Conservation (phyloP, 768 basidiomycete genomes). For the Pulveroboletus sp. region DNA sequence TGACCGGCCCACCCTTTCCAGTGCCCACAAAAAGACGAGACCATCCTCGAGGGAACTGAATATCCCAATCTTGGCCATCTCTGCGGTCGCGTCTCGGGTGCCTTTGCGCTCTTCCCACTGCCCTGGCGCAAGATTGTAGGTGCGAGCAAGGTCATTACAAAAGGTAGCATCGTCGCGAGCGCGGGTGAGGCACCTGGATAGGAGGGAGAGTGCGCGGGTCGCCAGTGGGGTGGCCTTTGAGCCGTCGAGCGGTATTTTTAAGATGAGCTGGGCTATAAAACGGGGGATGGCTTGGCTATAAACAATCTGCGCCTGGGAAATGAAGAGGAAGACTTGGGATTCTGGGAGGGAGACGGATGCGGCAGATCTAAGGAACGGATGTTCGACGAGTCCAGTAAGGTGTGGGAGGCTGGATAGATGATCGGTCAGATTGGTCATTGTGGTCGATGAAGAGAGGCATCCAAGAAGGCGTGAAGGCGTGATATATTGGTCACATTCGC, state of each 20-base stretch:
- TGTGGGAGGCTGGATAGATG: constrained; percentile 22
- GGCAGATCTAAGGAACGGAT: constrained; percentile 66
- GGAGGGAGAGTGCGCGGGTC: constrained; percentile 40
- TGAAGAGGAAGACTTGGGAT: constrained; percentile 54
- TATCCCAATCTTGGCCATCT: constrained; percentile 56
- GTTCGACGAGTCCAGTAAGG: constrained; percentile 41
- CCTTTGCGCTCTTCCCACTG: constrained; percentile 52
- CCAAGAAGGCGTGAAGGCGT: not conserved
- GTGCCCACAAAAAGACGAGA: constrained; percentile 73
- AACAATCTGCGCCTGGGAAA: constrained; percentile 72
- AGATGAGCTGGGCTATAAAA: constrained; percentile 65
- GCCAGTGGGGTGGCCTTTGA: constrained; percentile 5
- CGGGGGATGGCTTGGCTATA: constrained; percentile 72
- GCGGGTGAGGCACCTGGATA: constrained; percentile 56
- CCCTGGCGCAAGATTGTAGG: constrained; percentile 43
- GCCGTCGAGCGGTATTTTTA: constrained; percentile 47
- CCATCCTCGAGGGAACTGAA: constrained; percentile 55
- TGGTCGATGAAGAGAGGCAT: constrained; percentile 5
- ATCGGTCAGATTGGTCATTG: constrained; percentile 18
- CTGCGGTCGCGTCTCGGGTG: constrained; percentile 69
- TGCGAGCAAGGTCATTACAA: constrained; percentile 50
- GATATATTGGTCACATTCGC: too few relatives aligned
- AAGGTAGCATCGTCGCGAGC: constrained; percentile 58
- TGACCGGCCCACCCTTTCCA: constrained; percentile 57
- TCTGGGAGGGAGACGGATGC: constrained; percentile 48